Conservation (phyloP, 2,329 filamentous ascomycete genomes). For the Fusarium bactridioides region DNA sequence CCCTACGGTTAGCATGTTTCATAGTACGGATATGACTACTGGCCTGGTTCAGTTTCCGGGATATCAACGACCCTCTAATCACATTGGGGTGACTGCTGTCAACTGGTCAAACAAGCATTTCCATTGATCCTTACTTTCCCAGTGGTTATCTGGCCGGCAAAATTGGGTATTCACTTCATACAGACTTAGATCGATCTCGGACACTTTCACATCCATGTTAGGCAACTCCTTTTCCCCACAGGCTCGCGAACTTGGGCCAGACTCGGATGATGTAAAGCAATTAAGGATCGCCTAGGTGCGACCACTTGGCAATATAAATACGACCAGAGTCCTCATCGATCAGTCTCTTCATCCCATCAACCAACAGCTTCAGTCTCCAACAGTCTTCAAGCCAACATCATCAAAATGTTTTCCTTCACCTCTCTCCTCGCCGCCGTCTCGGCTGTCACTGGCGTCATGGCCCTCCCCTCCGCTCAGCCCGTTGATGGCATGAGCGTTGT, state of each 20-base stretch:
- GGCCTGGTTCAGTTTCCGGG: neutral
- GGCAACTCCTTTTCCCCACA: constrained; percentile 5
- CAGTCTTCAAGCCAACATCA: neutral
- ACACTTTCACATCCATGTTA: neutral
- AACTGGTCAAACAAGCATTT: neutral
- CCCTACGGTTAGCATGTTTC: constrained; percentile 8
- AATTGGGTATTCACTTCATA: constrained; percentile 1
- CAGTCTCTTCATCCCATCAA: neutral
- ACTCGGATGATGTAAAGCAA: neutral
- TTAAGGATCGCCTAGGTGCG: neutral
- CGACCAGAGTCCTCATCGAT: neutral
- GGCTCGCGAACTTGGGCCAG: neutral
- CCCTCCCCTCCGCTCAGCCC: constrained; percentile 21
- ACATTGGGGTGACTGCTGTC: neutral
- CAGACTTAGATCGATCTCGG: neutral
- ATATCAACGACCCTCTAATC: constrained; percentile 16
- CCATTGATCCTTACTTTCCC: neutral
- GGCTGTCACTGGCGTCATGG: constrained; percentile 27
- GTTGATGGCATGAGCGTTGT: neutral
- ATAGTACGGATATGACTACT: constrained; percentile 22
- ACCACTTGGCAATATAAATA: constrained; percentile 19
- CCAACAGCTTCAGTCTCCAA: neutral
- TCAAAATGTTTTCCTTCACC: constrained; percentile 37
- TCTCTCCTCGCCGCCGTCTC: constrained; percentile 33
- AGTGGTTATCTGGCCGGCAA: constrained; percentile 15